Base-by-base conservation (phyloP, 768 basidiomycete genomes). In the Clavaria fumosa region DNA sequence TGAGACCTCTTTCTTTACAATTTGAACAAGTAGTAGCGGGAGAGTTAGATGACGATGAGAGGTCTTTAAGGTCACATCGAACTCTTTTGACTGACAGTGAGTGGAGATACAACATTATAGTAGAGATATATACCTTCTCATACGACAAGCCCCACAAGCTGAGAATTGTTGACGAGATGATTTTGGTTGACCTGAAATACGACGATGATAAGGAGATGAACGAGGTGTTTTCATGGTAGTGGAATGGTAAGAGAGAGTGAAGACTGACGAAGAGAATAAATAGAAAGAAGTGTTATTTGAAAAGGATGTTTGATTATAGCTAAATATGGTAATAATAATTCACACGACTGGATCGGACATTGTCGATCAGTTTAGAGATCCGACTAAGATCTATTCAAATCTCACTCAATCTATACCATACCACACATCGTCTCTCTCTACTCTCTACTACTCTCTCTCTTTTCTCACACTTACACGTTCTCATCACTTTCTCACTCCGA, bases 141-240 rank as follows among this genome's bases (percentile, higher is more conserved):
- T 84, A 43, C 86, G 75, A 57, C 90, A 95, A 21, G 86, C 85
- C 40, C 86, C 86, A 53, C 90, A 93, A 5, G 89, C 89, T n/a
- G 81, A 83, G 58, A 85, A 86, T 48, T 93, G 84, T 48, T 82
- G 78, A 43, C 82, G 62, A 2, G 75, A 69, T 20, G 82, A 81
- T 53, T 84, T 84, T 39, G 79, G 72, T 40, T 76, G 70, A n/a
- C 64, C 66, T 3, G 66, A 48, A 5, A 69, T 55, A 15, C 75
- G 66, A 26, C 75, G 71, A 10, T 59, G 55, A 52, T 66, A 67
- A 22, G 62, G 63, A 21, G 64, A 47, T 24, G 27, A 57, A 58
- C 3, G 59, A 54, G 19, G 57, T 43, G 31, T 38, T 47, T 39
- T 59, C 57, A 17, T 50, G 28, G 31, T n/a, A 17, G 34, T 18